Percentiles rank a stretch among this genome's conserved stretches.
These are phyloP conservation scores for Irpex lacteus DNA, from an alignment of 1,284 basidiomycete species.

Conservation along the genomic window DNA sequence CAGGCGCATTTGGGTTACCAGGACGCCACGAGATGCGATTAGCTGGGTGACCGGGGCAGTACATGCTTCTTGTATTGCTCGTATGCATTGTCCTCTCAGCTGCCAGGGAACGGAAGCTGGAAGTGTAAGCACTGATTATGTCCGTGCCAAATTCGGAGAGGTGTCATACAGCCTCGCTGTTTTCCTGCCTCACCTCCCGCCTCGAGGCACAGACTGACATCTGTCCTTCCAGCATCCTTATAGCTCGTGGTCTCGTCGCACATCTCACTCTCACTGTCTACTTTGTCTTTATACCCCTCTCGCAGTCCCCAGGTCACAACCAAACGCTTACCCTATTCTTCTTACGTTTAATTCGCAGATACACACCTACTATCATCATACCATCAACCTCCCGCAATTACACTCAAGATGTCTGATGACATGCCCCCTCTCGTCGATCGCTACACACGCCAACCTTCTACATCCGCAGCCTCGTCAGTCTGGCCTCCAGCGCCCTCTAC, in stretches of 20 bases:
- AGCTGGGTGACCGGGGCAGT: background rate
- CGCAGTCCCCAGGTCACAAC: background rate
- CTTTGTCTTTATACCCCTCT: background rate
- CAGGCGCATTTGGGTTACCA: background rate
- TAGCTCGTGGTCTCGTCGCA: too few relatives aligned
- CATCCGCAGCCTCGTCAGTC: background rate
- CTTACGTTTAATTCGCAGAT: background rate
- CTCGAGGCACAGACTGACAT: slow-evolving; percentile 7
- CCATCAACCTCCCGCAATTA: background rate
- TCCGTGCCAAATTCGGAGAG: background rate
- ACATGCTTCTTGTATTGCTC: background rate
- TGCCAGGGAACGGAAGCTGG: background rate
- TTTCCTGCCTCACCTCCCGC: slow-evolving; percentile 8
- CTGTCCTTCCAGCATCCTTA: background rate
- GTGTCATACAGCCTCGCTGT: background rate
- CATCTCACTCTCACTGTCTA: too few relatives aligned
- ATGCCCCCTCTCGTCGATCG: slow-evolving; percentile 15
- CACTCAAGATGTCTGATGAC: slow-evolving; percentile 8
- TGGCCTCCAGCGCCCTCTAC: slow-evolving; percentile 7
- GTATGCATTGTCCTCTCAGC: background rate
- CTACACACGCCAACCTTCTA: background rate
- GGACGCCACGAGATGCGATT: background rate
- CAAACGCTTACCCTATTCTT: background rate
- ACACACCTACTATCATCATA: background rate
- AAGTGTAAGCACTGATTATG: background rate